These are phyloP conservation scores for Alternaria ethzedia DNA, from an alignment of 2,329 filamentous ascomycete genomes.

Conservation along the genomic window DNA sequence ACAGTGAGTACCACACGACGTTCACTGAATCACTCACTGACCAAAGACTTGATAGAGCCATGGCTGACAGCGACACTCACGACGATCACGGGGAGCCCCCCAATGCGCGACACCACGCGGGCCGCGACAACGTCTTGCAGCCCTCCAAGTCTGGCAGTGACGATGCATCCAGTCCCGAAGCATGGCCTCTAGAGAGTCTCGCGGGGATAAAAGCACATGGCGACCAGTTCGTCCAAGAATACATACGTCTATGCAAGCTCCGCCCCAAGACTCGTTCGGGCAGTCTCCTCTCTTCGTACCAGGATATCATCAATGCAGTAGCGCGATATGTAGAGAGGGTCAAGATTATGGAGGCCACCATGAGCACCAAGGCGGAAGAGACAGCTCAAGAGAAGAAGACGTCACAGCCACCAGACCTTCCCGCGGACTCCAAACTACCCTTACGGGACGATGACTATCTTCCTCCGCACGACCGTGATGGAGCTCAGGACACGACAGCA, in stretches of 20 bases:
- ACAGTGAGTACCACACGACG: neutral
- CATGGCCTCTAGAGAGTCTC: neutral
- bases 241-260: no score
- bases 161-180: no score
- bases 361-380: neutral
- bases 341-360: no score
- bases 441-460: no score
- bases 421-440: rapidly evolving
- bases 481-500: no score
- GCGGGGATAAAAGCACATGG: no score
- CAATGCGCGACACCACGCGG: neutral
- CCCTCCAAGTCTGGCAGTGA: neutral
- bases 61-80: neutral
- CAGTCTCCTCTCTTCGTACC: no score
- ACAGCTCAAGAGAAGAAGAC: neutral
- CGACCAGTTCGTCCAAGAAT: no score
- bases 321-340: no score
- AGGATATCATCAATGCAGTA: no score
- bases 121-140: neutral
- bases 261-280: no score
- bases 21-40: neutral
- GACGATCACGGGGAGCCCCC: neutral
- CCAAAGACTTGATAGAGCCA: neutral
- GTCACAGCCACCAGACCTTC: neutral
- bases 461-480: no score